These are phyloP conservation scores for Ophiorrhiza pumila DNA, from an alignment of 257 asterid genomes.

Conservation along the genomic window DNA sequence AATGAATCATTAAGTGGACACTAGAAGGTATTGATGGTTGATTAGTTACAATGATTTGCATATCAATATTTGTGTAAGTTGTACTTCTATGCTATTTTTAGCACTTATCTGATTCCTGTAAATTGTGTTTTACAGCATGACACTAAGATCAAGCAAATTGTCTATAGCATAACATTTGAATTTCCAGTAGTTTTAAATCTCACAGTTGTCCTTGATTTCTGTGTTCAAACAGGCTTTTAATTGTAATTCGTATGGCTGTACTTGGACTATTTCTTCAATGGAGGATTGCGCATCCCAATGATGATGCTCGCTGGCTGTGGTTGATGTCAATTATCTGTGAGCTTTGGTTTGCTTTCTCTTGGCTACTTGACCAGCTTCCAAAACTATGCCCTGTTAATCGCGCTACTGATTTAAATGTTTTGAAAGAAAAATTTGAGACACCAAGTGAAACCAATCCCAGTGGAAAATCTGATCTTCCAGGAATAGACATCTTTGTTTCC, in stretches of 20 bases:
- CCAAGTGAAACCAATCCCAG: constrained; percentile 59
- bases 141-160: not conserved
- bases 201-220: not conserved
- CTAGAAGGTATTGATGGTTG: not conserved
- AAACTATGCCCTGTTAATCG: constrained; percentile 74
- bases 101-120: not conserved
- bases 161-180: not conserved
- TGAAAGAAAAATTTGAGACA: constrained; percentile 76
- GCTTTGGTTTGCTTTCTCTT: constrained; percentile 88
- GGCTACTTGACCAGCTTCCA: constrained; percentile 92
- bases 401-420: constrained; percentile 67
- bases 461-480: constrained; percentile 89
- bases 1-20: not conserved
- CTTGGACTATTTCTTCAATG: constrained; percentile 68
- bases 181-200: not conserved
- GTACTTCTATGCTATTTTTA: not conserved
- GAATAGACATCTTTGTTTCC: constrained; percentile 71
- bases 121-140: not conserved
- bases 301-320: constrained; percentile 92
- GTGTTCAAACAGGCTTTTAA: constrained; percentile 54
- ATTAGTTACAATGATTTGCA: not conserved
- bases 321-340: constrained; percentile 76
- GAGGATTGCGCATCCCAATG: constrained; percentile 70
- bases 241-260: constrained; percentile 61
- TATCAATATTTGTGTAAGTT: not conserved